Percentiles rank a stretch among this genome's conserved stretches.
These are phyloP conservation scores for Chlamydomonas asymmetrica DNA, from an alignment of 139 green algal species.

Conservation along the genomic window DNA sequence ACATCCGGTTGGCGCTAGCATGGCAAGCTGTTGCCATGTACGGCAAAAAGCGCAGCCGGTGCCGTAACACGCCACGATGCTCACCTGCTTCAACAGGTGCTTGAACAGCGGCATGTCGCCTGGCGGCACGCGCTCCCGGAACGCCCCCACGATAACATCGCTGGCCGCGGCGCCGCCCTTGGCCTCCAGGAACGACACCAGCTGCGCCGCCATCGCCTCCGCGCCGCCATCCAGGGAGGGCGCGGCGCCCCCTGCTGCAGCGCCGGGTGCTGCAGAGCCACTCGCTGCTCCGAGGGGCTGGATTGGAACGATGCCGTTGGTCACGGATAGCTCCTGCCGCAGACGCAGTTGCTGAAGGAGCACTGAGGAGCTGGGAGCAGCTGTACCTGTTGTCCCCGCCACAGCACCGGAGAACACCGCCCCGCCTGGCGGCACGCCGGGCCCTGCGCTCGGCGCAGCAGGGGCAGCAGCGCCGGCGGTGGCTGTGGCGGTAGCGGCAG, in stretches of 20 bases:
- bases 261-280: neutral
- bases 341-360: neutral
- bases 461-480: constrained; percentile 18
- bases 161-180: constrained; percentile 45
- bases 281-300: neutral
- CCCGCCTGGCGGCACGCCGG: neutral
- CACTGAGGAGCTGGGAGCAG: neutral
- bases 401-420: neutral
- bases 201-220: constrained; percentile 40
- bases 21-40: constrained; percentile 1
- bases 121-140: constrained; percentile 41
- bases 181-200: constrained; percentile 58
- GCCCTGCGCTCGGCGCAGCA: constrained; percentile 25
- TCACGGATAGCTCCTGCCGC: neutral
- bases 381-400: neutral
- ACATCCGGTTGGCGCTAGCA: no score
- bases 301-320: neutral
- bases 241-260: neutral
- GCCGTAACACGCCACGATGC: constrained; percentile 10
- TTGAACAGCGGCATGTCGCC: constrained; percentile 68
- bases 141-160: constrained; percentile 61
- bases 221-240: neutral
- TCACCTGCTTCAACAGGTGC: constrained; percentile 65
- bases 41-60: neutral
- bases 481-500: neutral